A percentile compares a stretch with the other conserved stretches of the same genome.
These are phyloP conservation scores for Agrocybe praecox DNA, from an alignment of 768 basidiomycete genomes.

Conservation along the genomic window DNA sequence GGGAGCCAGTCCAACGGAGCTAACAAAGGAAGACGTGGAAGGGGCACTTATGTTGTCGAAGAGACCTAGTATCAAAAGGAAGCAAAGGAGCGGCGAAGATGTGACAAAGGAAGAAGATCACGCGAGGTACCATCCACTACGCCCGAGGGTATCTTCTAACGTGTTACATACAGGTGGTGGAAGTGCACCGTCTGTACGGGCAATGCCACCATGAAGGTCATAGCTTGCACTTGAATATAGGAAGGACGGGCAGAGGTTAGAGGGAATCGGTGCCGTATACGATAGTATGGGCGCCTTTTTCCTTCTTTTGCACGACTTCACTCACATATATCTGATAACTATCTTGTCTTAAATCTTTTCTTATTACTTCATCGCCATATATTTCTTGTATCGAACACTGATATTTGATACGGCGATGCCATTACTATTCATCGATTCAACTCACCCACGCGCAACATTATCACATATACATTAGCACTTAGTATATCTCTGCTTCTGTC, in stretches of 20 bases:
- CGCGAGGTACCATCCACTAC: slow-evolving; percentile 16
- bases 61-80: slow-evolving; percentile 63
- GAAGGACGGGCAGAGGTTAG: not conserved
- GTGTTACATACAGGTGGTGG: slow-evolving; percentile 10
- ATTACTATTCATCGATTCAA: no score
- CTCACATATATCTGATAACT: not conserved
- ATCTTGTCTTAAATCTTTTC: not conserved
- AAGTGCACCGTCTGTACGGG: slow-evolving; percentile 9
- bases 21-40: slow-evolving; percentile 59
- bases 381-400: no score
- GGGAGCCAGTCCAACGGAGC: slow-evolving; percentile 71
- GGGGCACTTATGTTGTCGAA: slow-evolving; percentile 62
- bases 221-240: not conserved
- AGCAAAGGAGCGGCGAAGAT: slow-evolving; percentile 22
- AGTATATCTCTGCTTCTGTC: no score
- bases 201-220: slow-evolving; percentile 12
- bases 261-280: not conserved
- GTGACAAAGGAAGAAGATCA: slow-evolving; percentile 9
- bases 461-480: no score
- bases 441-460: no score
- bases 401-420: no score
- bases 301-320: not conserved
- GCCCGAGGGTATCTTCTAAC: slow-evolving; percentile 3
- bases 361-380: no score
- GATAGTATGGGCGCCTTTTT: not conserved